Conservation (phyloP, 148 eudicot species). For the Beta vulgaris region DNA sequence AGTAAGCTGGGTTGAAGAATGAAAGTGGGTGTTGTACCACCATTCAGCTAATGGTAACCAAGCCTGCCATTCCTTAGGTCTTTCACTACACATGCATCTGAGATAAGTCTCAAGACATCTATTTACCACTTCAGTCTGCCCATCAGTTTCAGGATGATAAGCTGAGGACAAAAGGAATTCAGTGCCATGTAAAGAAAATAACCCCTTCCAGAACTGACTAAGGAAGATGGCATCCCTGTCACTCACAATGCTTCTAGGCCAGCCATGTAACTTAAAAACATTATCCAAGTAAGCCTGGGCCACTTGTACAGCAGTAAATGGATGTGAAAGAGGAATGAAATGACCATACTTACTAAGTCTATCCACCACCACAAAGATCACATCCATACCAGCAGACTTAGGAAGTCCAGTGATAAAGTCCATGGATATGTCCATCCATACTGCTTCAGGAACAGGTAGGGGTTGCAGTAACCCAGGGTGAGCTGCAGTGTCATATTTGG, state of each 20-base stretch:
- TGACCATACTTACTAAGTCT: not conserved
- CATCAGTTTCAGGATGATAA: not conserved
- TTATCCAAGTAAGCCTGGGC: not conserved
- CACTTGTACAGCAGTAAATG: not conserved
- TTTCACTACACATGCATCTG: not conserved
- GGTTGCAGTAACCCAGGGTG: not conserved
- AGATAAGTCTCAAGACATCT: not conserved
- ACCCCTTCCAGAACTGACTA: not conserved
- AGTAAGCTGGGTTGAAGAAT: not conserved
- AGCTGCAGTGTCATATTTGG: not conserved
- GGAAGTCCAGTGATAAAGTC: constrained; percentile 5
- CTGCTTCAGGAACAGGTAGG: not conserved
- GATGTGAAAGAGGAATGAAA: not conserved
- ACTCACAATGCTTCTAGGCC: not conserved
- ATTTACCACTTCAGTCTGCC: not conserved
- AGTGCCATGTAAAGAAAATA: not conserved
- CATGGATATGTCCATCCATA: not conserved
- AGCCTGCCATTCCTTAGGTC: not conserved
- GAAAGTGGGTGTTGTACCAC: not conserved
- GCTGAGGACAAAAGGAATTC: not conserved
- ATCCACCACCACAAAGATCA: not conserved
- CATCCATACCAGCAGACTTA: not conserved
- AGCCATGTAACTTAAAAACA: not conserved
- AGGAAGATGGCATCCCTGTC: not conserved
- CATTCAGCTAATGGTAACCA: not conserved